Percentiles rank a stretch among this genome's conserved stretches.
phyloP scores from a whole-genome alignment of 1,284 basidiomycete species.

The Puccinia sorghi region DNA sequence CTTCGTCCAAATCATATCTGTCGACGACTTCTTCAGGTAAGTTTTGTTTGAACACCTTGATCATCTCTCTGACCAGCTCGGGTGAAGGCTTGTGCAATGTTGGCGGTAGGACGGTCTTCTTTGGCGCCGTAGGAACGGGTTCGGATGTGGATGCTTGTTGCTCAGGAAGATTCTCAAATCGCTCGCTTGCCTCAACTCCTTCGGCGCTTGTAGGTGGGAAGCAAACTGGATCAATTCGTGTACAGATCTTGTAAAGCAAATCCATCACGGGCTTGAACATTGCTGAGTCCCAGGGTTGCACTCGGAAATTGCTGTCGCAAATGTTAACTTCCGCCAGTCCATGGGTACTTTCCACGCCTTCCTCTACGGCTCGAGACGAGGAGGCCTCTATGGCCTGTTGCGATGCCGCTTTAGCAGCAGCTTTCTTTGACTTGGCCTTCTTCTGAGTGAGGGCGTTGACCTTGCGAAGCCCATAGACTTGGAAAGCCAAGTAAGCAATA shows the following conservation, averaged over 20 bases:
- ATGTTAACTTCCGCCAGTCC: neutral
- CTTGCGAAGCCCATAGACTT: conserved; percentile 42
- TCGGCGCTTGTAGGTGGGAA: conserved; percentile 24
- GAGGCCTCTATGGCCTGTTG: neutral
- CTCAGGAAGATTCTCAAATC: neutral
- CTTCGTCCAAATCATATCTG: conserved; percentile 44
- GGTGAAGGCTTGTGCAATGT: conserved; percentile 33
- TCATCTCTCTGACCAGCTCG: conserved; percentile 28
- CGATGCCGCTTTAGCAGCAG: neutral
- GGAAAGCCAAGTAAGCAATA: conserved; percentile 46
- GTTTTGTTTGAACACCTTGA: conserved; percentile 6
- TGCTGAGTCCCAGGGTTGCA: neutral
- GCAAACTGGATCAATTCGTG: conserved; percentile 29
- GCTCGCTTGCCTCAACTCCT: neutral
- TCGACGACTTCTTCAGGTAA: conserved; percentile 25
- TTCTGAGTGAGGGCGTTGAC: conserved; percentile 15
- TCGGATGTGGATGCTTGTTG: neutral
- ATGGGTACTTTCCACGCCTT: neutral
- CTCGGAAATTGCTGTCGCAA: neutral
- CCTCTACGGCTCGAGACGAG: neutral
- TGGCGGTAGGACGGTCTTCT: conserved; percentile 12
- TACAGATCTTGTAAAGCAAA: conserved; percentile 45
- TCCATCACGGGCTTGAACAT: conserved; percentile 24
- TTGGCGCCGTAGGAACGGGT: neutral
- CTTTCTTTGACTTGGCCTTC: conserved; percentile 5